Evolutionary conservation across 2,329 filamentous ascomycete genomes (phyloP).

Genomic region (Anisogramma anomala): DNA sequence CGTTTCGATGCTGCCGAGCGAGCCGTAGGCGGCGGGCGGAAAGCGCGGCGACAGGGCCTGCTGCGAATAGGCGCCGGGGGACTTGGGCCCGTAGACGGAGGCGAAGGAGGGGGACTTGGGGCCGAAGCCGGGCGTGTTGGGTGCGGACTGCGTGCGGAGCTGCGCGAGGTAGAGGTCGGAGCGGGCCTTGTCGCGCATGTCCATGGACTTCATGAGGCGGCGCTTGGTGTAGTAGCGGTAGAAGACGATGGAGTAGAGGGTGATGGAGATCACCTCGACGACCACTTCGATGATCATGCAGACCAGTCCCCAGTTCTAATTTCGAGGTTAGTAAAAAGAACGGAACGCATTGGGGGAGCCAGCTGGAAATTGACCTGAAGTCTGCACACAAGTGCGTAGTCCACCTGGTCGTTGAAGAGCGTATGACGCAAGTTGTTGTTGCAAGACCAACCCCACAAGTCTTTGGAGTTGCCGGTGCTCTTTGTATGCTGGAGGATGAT

Average conservation of each 20-base stretch:
- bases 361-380: constrained; percentile 50
- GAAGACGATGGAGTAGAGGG: constrained; percentile 88
- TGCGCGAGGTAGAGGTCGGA: constrained; percentile 90
- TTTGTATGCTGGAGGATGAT: constrained; percentile 71
- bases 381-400: constrained; percentile 85
- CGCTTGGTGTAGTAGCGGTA: constrained; percentile 97
- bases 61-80: constrained; percentile 28
- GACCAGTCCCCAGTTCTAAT: constrained; percentile 83
- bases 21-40: constrained; percentile 41
- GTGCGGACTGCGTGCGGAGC: constrained; percentile 73
- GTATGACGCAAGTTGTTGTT: constrained; percentile 71
- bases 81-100: constrained; percentile 23
- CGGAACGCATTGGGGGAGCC: neutral
- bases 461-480: constrained; percentile 62
- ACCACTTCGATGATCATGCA: constrained; percentile 97
- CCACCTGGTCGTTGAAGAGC: constrained; percentile 67
- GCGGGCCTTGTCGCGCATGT: constrained; percentile 82
- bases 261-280: constrained; percentile 80
- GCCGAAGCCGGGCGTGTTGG: constrained; percentile 84
- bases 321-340: constrained; percentile 20
- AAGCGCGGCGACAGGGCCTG: constrained; percentile 50
- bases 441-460: constrained; percentile 98
- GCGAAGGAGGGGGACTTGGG: constrained; percentile 49
- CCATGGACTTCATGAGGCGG: constrained; percentile 92
- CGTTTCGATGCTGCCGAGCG: constrained; percentile 26